A percentile compares a stretch with the other conserved stretches of the same genome.
phyloP scores from a whole-genome alignment of 2,329 filamentous ascomycete genomes.

The Calonectria pauciramosa region DNA sequence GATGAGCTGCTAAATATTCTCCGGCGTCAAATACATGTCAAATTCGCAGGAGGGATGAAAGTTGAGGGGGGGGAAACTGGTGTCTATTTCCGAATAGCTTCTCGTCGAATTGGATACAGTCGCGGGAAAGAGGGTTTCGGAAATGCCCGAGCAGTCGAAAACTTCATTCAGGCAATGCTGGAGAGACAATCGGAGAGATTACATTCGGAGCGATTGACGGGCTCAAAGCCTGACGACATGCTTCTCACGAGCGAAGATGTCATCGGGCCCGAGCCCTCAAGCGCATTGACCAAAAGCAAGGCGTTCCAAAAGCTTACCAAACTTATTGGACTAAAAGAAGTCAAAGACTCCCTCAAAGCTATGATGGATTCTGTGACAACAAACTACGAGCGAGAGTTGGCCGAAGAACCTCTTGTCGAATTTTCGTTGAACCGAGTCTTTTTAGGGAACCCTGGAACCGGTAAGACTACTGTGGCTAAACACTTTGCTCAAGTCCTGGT shows the following conservation, averaged over 20 bases:
- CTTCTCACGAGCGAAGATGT: conserved; percentile 76
- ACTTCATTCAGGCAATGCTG: conserved; percentile 66
- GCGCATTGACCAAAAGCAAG: conserved; percentile 62
- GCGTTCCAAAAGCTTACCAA: conserved; percentile 71
- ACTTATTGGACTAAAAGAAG: conserved; percentile 70
- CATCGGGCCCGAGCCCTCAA: conserved; percentile 76
- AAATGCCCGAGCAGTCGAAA: conserved; percentile 79
- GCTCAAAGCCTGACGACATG: conserved; percentile 66
- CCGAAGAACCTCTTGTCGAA: conserved; percentile 70
- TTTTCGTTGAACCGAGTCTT: conserved; percentile 79
- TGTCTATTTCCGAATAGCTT: conserved; percentile 74
- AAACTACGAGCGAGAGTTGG: conserved; percentile 77
- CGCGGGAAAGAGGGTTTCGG: conserved; percentile 78
- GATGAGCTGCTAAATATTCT: conserved; percentile 75
- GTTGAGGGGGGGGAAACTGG: conserved; percentile 71
- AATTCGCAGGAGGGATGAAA: conserved; percentile 68
- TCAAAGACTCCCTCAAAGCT: conserved; percentile 72
- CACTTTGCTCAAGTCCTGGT: conserved; percentile 78
- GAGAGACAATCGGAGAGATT: conserved; percentile 73
- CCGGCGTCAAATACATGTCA: conserved; percentile 64
- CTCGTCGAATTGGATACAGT: conserved; percentile 71
- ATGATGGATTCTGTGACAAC: conserved; percentile 72
- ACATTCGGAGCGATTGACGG: conserved; percentile 54
- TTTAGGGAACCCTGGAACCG: conserved; percentile 79
- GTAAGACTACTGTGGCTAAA: conserved; percentile 82